Base-by-base conservation (phyloP, 2,329 filamentous ascomycete genomes). In the Zasmidium citrigriseum region DNA sequence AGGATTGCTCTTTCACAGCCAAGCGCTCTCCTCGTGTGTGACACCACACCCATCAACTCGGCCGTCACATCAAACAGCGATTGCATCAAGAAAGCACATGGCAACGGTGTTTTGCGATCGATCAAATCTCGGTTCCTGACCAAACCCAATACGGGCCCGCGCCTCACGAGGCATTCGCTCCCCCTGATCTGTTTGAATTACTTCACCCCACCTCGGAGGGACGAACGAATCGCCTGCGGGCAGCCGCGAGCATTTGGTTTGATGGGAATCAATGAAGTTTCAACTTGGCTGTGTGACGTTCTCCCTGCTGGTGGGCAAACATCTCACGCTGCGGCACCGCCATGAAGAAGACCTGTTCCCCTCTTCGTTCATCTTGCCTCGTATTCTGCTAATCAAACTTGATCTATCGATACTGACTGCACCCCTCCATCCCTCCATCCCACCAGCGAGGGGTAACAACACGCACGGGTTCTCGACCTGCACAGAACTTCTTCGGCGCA, bases 41-140 rank as follows among this genome's bases (percentile, higher is more conserved):
- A n/a, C n/a, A n/a, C n/a, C n/a, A n/a, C n/a, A n/a, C n/a, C 27
- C 27, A 29, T 29, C 27, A 29, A 29, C 27, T 29, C 27, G 27
- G 7, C 14, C 7, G 27, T n/a, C 34, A 41, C 34, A 41, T 41
- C 34, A 41, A 41, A 41, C 34, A 41, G 34, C 34, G 7, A 41
- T 41, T 16, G 34, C 34, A 41, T 47, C 46, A 25, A n/a, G 46
- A 22, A 22, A 23, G 20, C 23, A 50, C 23, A n/a, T 41, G 7
- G 34, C 34, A n/a, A 41, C 34, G 14, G 7, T n/a, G n/a, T 29
- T 47, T 54, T 54, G 25, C 25, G 52, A 54, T 54, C 41, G 52
- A 54, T 54, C 52, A 54, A 54, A 54, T 54, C 41, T 54, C 52
- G 52, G 52, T 11, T 51, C 48, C 12, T 38, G 20, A 51, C 25